These are phyloP conservation scores for Talaromyces amestolkiae DNA, from an alignment of 2,329 filamentous ascomycete genomes.

Conservation along the genomic window DNA sequence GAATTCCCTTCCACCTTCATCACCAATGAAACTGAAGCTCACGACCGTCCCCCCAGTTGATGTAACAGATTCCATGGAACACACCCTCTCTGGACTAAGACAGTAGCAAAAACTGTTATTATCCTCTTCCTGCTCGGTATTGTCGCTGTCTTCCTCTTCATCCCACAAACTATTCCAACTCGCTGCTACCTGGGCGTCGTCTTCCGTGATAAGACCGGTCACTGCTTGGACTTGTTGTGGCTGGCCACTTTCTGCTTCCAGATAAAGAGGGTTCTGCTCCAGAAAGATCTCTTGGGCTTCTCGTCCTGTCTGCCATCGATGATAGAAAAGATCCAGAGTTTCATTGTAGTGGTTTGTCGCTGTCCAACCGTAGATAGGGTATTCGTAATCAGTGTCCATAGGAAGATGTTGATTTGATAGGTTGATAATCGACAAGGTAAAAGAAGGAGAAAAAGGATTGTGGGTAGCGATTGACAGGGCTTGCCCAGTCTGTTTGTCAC, in stretches of 20 bases:
- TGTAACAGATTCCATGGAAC: constrained; percentile 5
- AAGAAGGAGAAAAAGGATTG: not conserved
- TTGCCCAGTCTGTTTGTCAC: not conserved
- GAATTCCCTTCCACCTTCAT: not conserved
- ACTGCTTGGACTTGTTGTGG: not conserved
- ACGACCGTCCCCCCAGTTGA: not conserved
- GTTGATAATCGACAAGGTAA: not conserved
- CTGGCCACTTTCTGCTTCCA: constrained; percentile 8
- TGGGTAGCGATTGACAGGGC: not conserved
- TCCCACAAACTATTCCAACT: constrained; percentile 14
- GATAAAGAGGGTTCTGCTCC: constrained; percentile 2
- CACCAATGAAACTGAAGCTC: not conserved
- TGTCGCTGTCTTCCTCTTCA: constrained; percentile 1
- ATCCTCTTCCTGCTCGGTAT: not conserved
- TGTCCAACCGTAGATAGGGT: constrained; percentile 2
- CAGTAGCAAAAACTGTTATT: constrained; percentile 1
- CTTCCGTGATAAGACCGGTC: not conserved
- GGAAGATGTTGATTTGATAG: not conserved
- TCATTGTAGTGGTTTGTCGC: not conserved
- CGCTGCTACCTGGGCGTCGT: constrained; percentile 9
- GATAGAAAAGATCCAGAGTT: constrained; percentile 19
- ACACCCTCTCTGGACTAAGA: constrained; percentile 1
- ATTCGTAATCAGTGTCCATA: constrained; percentile 7
- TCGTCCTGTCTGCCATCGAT: constrained; percentile 15
- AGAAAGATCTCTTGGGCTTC: constrained; percentile 12